phyloP scores from a whole-genome alignment of 345 rosid genomes.

The Pistacia vera region DNA sequence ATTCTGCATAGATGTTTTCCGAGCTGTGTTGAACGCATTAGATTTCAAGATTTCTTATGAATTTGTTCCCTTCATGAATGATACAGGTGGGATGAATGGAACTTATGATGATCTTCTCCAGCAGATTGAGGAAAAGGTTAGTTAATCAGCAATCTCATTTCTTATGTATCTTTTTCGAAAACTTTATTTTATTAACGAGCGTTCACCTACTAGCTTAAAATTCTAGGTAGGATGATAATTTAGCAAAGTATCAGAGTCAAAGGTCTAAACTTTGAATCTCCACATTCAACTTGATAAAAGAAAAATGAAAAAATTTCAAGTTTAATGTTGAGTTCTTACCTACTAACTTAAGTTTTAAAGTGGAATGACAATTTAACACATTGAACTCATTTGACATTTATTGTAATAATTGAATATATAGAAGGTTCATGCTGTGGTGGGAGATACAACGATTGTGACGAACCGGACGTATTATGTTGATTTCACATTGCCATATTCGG shows the following conservation, averaged over 20 bases:
- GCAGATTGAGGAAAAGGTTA: constrained; percentile 18
- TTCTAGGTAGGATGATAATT: too few relatives aligned
- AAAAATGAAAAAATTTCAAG: too few relatives aligned
- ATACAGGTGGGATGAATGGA: constrained; percentile 12
- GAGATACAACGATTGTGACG: constrained; percentile 23
- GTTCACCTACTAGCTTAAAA: too few relatives aligned
- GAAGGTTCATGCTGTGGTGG: constrained; percentile 30
- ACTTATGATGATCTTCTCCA: constrained; percentile 30
- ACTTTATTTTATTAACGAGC: too few relatives aligned
- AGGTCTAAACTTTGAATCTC: too few relatives aligned
- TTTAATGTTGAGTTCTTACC: too few relatives aligned
- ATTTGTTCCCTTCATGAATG: constrained; percentile 18
- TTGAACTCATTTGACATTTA: too few relatives aligned
- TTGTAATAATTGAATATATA: not conserved
- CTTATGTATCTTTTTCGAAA: not conserved
- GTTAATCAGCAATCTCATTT: not conserved
- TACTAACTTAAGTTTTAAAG: too few relatives aligned
- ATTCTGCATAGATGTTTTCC: constrained; percentile 42
- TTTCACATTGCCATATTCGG: constrained; percentile 30
- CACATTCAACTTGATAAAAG: too few relatives aligned
- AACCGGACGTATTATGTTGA: constrained; percentile 22
- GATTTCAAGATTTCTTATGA: constrained; percentile 28
- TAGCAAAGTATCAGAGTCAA: too few relatives aligned
- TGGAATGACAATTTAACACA: too few relatives aligned
- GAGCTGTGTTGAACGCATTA: constrained; percentile 25